These are phyloP conservation scores for Plectranthus barbatus DNA, from an alignment of 257 asterid species.

Conservation along the genomic window DNA sequence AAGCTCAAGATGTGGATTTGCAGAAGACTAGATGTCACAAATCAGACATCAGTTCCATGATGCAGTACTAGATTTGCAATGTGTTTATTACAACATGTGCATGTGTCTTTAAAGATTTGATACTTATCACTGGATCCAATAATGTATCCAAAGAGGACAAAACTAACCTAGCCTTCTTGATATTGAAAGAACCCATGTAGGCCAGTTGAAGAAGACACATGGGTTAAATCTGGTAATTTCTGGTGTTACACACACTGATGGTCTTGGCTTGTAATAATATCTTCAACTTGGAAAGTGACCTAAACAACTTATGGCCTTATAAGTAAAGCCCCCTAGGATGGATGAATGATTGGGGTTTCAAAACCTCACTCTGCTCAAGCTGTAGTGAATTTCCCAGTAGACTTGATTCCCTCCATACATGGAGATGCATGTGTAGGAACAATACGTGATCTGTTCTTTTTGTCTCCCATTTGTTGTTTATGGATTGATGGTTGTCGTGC, in stretches of 20 bases:
- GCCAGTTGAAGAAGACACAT: conserved; percentile 5
- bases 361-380: background rate
- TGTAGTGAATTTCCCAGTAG: background rate
- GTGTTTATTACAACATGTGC: conserved; percentile 33
- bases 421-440: conserved; percentile 26
- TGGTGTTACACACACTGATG: background rate
- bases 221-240: background rate
- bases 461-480: background rate
- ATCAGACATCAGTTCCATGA: conserved; percentile 2
- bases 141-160: conserved; percentile 23
- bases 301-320: conserved; percentile 3
- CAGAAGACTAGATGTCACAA: background rate
- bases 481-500: background rate
- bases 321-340: background rate
- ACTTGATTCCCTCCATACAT: conserved; percentile 7
- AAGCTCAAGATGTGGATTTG: background rate
- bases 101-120: conserved; percentile 19
- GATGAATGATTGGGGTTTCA: conserved; percentile 3
- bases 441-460: background rate
- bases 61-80: conserved; percentile 16
- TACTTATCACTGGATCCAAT: conserved; percentile 17
- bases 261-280: background rate
- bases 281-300: background rate
- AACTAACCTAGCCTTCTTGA: conserved; percentile 12
- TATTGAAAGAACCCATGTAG: background rate